Percentiles rank a stretch among this genome's conserved stretches.
phyloP scores from a whole-genome alignment of 805 yeast species.

The Maudiozyma bulderi region DNA sequence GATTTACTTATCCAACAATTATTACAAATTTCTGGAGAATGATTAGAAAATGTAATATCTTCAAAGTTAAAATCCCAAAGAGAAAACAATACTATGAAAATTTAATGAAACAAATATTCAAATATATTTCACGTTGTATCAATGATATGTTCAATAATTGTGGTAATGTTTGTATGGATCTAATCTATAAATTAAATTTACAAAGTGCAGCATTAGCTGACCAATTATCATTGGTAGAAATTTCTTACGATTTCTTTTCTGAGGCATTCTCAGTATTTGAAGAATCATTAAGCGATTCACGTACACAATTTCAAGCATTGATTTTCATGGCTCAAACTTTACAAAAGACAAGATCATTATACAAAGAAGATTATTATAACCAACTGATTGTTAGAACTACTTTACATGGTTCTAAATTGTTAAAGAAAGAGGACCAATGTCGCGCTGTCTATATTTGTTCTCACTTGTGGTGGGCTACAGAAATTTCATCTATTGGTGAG shows the following conservation, averaged over 20 bases:
- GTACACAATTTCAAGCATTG: constrained; percentile 44
- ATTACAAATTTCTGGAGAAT: constrained; percentile 52
- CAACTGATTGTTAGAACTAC: constrained; percentile 77
- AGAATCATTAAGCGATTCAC: constrained; percentile 44
- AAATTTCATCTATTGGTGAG: constrained; percentile 38
- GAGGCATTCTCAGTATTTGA: constrained; percentile 84
- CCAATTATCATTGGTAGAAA: constrained; percentile 58
- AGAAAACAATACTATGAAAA: constrained; percentile 9
- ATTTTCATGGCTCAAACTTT: constrained; percentile 41
- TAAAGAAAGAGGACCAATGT: constrained; percentile 92
- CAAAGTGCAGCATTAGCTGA: constrained; percentile 72
- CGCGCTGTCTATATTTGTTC: constrained; percentile 77
- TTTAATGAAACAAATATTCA: constrained; percentile 48
- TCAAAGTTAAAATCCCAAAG: constrained; percentile 14
- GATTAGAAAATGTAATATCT: constrained; percentile 39
- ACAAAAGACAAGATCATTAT: constrained; percentile 43
- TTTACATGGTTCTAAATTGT: constrained; percentile 74
- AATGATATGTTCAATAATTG: constrained; percentile 47
- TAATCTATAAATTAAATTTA: constrained; percentile 39
- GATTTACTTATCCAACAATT: constrained; percentile 68
- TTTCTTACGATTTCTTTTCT: constrained; percentile 79
- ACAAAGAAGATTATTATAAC: constrained; percentile 45
- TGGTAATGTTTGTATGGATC: constrained; percentile 24
- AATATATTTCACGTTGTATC: constrained; percentile 58
- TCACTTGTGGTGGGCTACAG: constrained; percentile 91